These are phyloP conservation scores for Herpotrichia juniperi DNA, from an alignment of 2,329 filamentous ascomycete genomes.

Conservation along the genomic window DNA sequence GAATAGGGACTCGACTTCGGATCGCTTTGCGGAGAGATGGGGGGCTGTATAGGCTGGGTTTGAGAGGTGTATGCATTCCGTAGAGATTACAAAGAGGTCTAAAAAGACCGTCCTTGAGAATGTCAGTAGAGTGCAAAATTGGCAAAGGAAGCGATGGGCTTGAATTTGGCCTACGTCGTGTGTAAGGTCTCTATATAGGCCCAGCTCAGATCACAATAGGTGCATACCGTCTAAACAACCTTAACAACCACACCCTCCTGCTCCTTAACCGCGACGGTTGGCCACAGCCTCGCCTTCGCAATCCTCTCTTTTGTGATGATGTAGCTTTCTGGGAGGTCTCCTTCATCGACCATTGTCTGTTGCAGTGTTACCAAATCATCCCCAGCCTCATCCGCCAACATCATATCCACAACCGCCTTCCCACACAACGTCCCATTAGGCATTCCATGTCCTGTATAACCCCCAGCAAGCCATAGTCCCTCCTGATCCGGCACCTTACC, in stretches of 20 bases:
- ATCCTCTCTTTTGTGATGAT: constrained; percentile 46
- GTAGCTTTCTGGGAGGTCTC: constrained; percentile 45
- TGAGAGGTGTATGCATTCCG: no score
- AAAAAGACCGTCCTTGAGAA: no score
- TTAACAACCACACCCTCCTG: constrained; percentile 31
- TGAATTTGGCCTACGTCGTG: no score
- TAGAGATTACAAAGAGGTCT: no score
- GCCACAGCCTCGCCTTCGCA: constrained; percentile 30
- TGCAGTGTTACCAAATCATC: constrained; percentile 36
- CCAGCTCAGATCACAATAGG: no score
- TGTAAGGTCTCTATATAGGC: no score
- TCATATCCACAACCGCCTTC: constrained; percentile 66
- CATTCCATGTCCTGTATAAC: constrained; percentile 79
- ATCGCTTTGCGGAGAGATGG: constrained; percentile 61
- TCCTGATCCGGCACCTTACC: constrained; percentile 66
- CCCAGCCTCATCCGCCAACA: constrained; percentile 52
- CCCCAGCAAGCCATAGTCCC: constrained; percentile 68
- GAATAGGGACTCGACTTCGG: constrained; percentile 55
- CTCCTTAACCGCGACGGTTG: constrained; percentile 45
- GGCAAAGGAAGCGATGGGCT: no score
- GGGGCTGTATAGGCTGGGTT: constrained; percentile 19
- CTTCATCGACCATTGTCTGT: constrained; percentile 38
- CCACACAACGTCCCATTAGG: constrained; percentile 72
- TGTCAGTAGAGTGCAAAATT: no score
- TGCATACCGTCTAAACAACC: constrained; percentile 13